These are phyloP conservation scores for Phytophthora pini DNA, from an alignment of 352 stramenopile species.

Conservation along the genomic window DNA sequence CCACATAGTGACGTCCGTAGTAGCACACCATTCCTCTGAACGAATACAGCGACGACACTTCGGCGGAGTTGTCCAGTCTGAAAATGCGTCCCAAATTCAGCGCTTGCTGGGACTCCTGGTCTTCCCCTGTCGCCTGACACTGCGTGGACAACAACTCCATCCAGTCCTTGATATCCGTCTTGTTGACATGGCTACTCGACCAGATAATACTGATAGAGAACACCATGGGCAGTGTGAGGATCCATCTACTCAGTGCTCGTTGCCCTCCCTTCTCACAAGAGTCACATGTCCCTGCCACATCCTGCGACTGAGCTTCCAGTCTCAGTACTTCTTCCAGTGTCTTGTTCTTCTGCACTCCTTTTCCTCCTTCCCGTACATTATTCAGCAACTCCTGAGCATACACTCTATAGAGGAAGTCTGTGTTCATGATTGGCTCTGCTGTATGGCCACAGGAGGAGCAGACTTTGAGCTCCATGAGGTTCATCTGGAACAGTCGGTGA, in stretches of 20 bases:
- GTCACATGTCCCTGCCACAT: slow-evolving; percentile 57
- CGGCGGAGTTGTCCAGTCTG: slow-evolving; percentile 48
- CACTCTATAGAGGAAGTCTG: slow-evolving; percentile 84
- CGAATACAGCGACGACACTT: slow-evolving; percentile 53
- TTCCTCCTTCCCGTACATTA: slow-evolving; percentile 7
- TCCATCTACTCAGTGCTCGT: slow-evolving; percentile 69
- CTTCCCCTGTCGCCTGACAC: slow-evolving; percentile 23
- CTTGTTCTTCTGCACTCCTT: slow-evolving; percentile 24
- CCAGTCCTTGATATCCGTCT: slow-evolving; percentile 72
- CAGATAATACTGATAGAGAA: slow-evolving; percentile 87
- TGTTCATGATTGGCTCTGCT: slow-evolving; percentile 82
- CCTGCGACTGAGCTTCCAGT: slow-evolving; percentile 57
- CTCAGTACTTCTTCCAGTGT: slow-evolving; percentile 69
- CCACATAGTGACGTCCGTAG: slow-evolving; percentile 86
- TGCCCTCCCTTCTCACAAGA: slow-evolving; percentile 52
- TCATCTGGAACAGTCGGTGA: slow-evolving; percentile 88
- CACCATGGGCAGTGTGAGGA: slow-evolving; percentile 86
- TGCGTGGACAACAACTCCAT: slow-evolving; percentile 73
- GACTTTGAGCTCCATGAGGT: slow-evolving; percentile 83
- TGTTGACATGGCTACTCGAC: slow-evolving; percentile 72
- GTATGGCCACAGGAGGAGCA: slow-evolving; percentile 69
- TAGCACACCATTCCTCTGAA: slow-evolving; percentile 89
- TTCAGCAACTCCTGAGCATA: slow-evolving; percentile 78
- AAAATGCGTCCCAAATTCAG: slow-evolving; percentile 79
- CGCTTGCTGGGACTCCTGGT: slow-evolving; percentile 52